Evolutionary conservation across 495 filamentous ascomycete genomes (phyloP).

Genomic region (Thermochaetoides thermophila): DNA sequence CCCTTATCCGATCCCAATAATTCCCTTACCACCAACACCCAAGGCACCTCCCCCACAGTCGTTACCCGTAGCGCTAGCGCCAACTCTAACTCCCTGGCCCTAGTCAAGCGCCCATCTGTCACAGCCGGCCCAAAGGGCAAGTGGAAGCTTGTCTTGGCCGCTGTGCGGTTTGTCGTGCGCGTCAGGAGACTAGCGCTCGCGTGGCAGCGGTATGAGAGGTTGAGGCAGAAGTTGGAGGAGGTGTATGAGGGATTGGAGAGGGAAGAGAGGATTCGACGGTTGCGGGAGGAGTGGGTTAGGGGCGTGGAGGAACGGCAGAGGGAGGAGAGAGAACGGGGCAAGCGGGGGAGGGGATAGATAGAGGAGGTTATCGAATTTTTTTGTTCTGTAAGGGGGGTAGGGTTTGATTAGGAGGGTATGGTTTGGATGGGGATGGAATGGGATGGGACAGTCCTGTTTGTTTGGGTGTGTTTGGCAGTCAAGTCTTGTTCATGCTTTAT

Average conservation of each 20-base stretch:
- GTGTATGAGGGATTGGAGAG: conserved; percentile 24
- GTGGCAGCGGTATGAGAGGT: conserved; percentile 27
- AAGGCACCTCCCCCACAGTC: neutral
- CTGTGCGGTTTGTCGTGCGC: conserved; percentile 26
- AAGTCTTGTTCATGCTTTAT: too few relatives aligned
- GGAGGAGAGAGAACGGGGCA: too few relatives aligned
- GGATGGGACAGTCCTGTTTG: too few relatives aligned
- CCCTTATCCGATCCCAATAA: neutral
- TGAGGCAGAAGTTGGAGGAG: conserved; percentile 22
- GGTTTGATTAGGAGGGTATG: too few relatives aligned
- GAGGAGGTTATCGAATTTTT: conserved; percentile 1
- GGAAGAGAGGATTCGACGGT: conserved; percentile 17
- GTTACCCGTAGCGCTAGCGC: too few relatives aligned
- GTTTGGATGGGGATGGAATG: too few relatives aligned
- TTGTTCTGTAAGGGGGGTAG: too few relatives aligned
- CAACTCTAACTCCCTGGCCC: neutral
- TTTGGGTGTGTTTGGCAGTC: too few relatives aligned
- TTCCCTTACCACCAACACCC: conserved; percentile 4
- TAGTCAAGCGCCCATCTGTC: neutral
- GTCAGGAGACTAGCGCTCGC: conserved; percentile 25
- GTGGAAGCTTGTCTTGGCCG: conserved; percentile 18
- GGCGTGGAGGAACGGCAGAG: conserved; percentile 5
- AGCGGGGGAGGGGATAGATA: neutral
- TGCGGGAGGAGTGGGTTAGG: conserved; percentile 18
- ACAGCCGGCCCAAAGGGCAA: conserved; percentile 1